phyloP scores from a whole-genome alignment of 805 yeast genomes.

The Candida odintsovae region DNA sequence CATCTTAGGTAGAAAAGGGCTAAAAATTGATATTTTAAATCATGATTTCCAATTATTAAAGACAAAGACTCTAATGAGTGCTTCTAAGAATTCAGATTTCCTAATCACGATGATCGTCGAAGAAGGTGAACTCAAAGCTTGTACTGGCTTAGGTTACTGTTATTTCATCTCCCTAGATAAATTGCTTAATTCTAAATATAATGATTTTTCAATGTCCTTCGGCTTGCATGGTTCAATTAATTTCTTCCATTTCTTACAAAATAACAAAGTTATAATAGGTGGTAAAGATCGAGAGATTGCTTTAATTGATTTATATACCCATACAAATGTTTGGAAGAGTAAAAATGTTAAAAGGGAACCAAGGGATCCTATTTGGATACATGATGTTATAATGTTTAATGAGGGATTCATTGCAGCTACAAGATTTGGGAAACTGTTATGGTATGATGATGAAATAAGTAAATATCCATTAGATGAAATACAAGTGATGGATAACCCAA shows the following conservation, averaged over 20 bases:
- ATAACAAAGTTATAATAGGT: conserved; percentile 12
- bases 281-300: conserved; percentile 21
- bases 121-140: conserved; percentile 11
- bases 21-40: background rate
- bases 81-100: conserved; percentile 15
- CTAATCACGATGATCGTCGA: conserved; percentile 13
- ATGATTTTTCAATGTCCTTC: conserved; percentile 21
- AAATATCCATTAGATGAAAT: conserved; percentile 19
- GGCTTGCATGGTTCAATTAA: conserved; percentile 20
- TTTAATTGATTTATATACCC: conserved; percentile 15
- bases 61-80: conserved; percentile 17
- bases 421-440: conserved; percentile 19
- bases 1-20: background rate
- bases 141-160: conserved; percentile 22
- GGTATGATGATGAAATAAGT: conserved; percentile 14
- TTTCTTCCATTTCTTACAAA: conserved; percentile 15
- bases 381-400: conserved; percentile 13
- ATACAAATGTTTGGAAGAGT: conserved; percentile 19
- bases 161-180: conserved; percentile 15
- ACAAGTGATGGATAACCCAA: conserved; percentile 18
- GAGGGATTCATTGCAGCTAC: conserved; percentile 17
- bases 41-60: conserved; percentile 1
- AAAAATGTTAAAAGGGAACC: conserved; percentile 8
- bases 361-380: conserved; percentile 21
- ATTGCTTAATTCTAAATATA: conserved; percentile 11